phyloP scores from a whole-genome alignment of 1,139 yeast genomes.

The Suhomyces atakaporum region DNA sequence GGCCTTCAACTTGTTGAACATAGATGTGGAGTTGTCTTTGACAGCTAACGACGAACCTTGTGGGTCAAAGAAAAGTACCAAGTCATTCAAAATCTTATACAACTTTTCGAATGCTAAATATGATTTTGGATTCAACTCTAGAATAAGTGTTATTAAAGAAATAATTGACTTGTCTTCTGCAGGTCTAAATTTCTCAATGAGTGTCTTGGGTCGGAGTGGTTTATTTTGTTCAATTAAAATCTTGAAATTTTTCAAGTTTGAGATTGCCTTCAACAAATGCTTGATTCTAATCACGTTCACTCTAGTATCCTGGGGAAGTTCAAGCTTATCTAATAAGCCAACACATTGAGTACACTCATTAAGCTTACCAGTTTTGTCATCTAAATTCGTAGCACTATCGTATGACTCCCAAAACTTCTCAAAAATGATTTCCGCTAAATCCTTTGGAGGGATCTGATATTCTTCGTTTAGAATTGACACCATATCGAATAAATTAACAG shows the following conservation, averaged over 20 bases:
- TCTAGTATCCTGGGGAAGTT: slow-evolving; percentile 16
- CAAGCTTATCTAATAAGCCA: slow-evolving; percentile 31
- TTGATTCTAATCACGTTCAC: slow-evolving; percentile 25
- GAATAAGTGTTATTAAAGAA: slow-evolving; percentile 36
- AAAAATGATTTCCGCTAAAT: slow-evolving; percentile 23
- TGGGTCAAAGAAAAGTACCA: slow-evolving; percentile 34
- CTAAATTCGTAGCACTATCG: slow-evolving; percentile 51
- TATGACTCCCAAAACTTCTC: slow-evolving; percentile 58
- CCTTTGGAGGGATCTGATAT: slow-evolving; percentile 17
- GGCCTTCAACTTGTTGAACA: slow-evolving; percentile 41
- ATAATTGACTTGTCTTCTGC: slow-evolving; percentile 13
- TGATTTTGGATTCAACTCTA: slow-evolving; percentile 58
- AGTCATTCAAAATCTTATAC: slow-evolving; percentile 40
- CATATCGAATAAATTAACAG: slow-evolving; percentile 36
- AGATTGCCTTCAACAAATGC: slow-evolving; percentile 34
- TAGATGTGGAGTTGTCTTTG: too few species aligned
- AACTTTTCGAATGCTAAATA: slow-evolving; percentile 52
- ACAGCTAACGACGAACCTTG: too few species aligned
- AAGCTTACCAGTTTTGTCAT: slow-evolving; percentile 49
- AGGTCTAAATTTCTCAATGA: slow-evolving; percentile 25
- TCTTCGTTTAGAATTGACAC: slow-evolving; percentile 23
- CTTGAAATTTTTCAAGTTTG: slow-evolving; percentile 37
- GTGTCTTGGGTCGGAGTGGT: slow-evolving; percentile 31
- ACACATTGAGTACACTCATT: slow-evolving; percentile 44
- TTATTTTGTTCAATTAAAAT: slow-evolving; percentile 33